Base-by-base conservation (phyloP, 2,329 filamentous ascomycete genomes). In the Nemania serpens region DNA sequence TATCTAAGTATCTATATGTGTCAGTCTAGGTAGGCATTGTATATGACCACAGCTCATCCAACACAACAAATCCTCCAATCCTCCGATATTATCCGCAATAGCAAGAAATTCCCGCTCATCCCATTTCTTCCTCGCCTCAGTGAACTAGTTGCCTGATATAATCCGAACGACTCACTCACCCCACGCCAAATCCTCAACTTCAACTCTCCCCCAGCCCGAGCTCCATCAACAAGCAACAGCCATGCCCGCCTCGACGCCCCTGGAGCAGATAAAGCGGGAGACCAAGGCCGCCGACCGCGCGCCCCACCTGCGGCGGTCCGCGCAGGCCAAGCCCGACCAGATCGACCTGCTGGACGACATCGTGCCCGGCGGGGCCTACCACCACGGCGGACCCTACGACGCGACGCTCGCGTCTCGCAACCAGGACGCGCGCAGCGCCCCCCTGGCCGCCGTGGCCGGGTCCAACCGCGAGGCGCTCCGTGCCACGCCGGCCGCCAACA, bases 331-430 rank as follows among this genome's bases (percentile, higher is more conserved):
- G 25, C 84, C 91, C 1, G 93, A 98, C 74, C 81, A 82, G 9
- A 95, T 98, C 70, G 94, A 97, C 74, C 79, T 81, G 5, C 85
- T 98, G 1, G 94, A 97, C 72, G 82, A 79, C 55, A 79, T 83
- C 2, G 75, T 84, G n/a, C 75, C 82, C 42, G 84, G 84, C 52
- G 82, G 82, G 17, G 77, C 82, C 2, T 97, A 96, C 75, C 94
- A 97, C 75, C 94, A 98, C 70, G 91, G 89, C 65, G 93, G 94
- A 0, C 94, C 94, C 0, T 98, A 91, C 69, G 94, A 98, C 73
- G 91, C 93, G 10, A 89, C 91, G 2, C 81, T 91, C 54, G 80
- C 89, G 1, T 85, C 90, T 12, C 84, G 91, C 49, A 97, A 97
- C 76, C 81, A 78, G 3, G 81, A 86, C 69, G 81, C 79, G 68